phyloP scores from a whole-genome alignment of 495 filamentous ascomycete species.

The Hamigera avellanea region DNA sequence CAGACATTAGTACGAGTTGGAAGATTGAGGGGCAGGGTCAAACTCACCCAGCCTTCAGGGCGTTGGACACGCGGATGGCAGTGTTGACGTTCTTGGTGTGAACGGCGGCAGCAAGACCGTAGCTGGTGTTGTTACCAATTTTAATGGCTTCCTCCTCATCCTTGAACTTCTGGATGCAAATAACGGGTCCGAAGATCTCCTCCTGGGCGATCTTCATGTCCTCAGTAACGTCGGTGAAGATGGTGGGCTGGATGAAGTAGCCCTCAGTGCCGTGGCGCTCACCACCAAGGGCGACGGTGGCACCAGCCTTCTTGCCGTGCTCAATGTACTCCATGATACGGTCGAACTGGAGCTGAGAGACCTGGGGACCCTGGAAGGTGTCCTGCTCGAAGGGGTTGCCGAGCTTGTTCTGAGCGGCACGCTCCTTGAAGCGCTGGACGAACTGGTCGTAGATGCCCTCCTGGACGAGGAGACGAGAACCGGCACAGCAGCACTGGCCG shows the following conservation, averaged over 20 bases:
- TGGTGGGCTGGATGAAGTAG: constrained; percentile 96
- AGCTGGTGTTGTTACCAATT: constrained; percentile 70
- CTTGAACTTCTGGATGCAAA: constrained; percentile 89
- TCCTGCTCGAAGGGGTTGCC: constrained; percentile 80
- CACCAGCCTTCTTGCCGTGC: constrained; percentile 75
- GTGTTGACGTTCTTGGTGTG: constrained; percentile 93
- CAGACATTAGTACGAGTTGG: constrained; percentile 6
- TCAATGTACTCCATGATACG: constrained; percentile 98
- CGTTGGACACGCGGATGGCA: constrained; percentile 77
- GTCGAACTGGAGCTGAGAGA: constrained; percentile 90
- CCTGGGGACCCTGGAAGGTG: constrained; percentile 97
- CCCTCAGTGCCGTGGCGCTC: constrained; percentile 80
- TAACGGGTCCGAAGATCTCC: constrained; percentile 96
- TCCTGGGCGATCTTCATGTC: constrained; percentile 99
- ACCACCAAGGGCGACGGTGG: constrained; percentile 75
- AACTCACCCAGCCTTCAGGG: constrained; percentile 57
- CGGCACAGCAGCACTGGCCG: constrained; percentile 96
- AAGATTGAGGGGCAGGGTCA: neutral
- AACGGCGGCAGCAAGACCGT: constrained; percentile 79
- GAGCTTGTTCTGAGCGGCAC: constrained; percentile 70
- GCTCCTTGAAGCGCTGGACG: constrained; percentile 74
- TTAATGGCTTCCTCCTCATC: constrained; percentile 74
- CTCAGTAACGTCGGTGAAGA: constrained; percentile 79
- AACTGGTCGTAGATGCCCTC: constrained; percentile 96
- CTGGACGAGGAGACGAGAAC: constrained; percentile 91